These are phyloP conservation scores for Lentinula sp. DNA, from an alignment of 768 basidiomycete genomes.

Conservation along the genomic window DNA sequence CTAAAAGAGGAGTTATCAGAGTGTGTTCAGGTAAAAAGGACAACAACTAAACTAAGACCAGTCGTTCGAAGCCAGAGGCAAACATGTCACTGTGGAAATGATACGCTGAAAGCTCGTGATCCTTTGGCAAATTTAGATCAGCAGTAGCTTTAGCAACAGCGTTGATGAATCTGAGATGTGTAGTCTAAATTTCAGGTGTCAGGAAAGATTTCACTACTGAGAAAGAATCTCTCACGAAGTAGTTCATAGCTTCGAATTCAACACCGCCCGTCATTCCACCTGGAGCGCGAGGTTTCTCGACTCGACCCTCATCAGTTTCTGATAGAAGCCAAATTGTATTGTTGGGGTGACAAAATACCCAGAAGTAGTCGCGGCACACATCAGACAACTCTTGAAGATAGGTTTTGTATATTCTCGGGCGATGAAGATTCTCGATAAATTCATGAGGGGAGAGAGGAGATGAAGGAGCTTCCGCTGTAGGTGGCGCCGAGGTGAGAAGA, in stretches of 20 bases:
- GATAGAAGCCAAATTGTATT: slow-evolving; percentile 86
- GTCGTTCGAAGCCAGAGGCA: slow-evolving; percentile 85
- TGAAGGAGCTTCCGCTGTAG: slow-evolving; percentile 55
- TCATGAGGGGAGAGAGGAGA: slow-evolving; percentile 66
- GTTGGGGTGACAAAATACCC: slow-evolving; percentile 95
- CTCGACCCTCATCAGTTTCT: slow-evolving; percentile 78
- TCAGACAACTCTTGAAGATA: slow-evolving; percentile 84
- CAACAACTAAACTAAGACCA: slow-evolving; percentile 59
- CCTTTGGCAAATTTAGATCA: slow-evolving; percentile 57
- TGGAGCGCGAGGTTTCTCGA: slow-evolving; percentile 89
- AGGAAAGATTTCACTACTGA: not conserved
- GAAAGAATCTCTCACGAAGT: slow-evolving; percentile 61
- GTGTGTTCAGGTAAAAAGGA: not conserved
- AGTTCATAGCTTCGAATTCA: slow-evolving; percentile 95
- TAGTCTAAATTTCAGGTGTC: slow-evolving; percentile 48
- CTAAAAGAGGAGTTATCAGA: slow-evolving; percentile 30
- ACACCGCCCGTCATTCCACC: slow-evolving; percentile 99
- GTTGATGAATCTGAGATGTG: slow-evolving; percentile 84
- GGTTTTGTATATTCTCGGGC: slow-evolving; percentile 69
- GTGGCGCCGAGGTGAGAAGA: slow-evolving; percentile 67
- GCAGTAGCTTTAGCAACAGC: slow-evolving; percentile 62
- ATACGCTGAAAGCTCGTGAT: slow-evolving; percentile 71
- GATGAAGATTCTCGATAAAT: slow-evolving; percentile 71
- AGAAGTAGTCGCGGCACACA: slow-evolving; percentile 89
- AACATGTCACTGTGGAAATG: slow-evolving; percentile 85